phyloP scores from a whole-genome alignment of 2,329 filamentous ascomycete species.

The Alternaria viburni region DNA sequence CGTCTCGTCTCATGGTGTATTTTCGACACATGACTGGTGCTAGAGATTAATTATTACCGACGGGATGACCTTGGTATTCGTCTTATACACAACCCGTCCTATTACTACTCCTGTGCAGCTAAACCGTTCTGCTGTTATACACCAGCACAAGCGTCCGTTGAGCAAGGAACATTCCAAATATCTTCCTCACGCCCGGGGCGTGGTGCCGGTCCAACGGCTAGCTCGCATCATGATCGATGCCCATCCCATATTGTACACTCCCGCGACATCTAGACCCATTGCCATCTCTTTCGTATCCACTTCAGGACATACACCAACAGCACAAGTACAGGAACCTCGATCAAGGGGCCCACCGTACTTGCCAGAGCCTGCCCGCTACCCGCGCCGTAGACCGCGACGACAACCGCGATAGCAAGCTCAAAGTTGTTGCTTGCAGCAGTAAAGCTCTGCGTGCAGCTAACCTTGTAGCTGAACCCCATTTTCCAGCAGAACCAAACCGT shows the following conservation, averaged over 20 bases:
- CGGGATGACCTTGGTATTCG: background rate
- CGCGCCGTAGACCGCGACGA: slow-evolving; percentile 79
- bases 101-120: background rate
- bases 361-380: slow-evolving; percentile 82
- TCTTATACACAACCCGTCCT: background rate
- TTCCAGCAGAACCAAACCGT: slow-evolving; percentile 68
- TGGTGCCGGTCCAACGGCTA: background rate
- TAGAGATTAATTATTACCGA: background rate
- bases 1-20: background rate
- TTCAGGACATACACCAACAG: slow-evolving; percentile 76
- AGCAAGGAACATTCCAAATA: slow-evolving; percentile 2
- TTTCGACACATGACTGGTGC: background rate
- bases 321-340: slow-evolving; percentile 84
- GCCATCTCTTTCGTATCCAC: slow-evolving; percentile 62
- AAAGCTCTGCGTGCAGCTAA: slow-evolving; percentile 80
- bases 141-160: background rate
- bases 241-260: background rate
- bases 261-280: slow-evolving; percentile 51
- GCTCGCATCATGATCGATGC: background rate
- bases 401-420: slow-evolving; percentile 87
- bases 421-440: slow-evolving; percentile 95
- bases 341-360: slow-evolving; percentile 80
- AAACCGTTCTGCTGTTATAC: background rate
- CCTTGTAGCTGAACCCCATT: slow-evolving; percentile 76
- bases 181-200: background rate